Evolutionary conservation across 495 filamentous ascomycete genomes (phyloP).

Genomic region (Neurospora pannonica): DNA sequence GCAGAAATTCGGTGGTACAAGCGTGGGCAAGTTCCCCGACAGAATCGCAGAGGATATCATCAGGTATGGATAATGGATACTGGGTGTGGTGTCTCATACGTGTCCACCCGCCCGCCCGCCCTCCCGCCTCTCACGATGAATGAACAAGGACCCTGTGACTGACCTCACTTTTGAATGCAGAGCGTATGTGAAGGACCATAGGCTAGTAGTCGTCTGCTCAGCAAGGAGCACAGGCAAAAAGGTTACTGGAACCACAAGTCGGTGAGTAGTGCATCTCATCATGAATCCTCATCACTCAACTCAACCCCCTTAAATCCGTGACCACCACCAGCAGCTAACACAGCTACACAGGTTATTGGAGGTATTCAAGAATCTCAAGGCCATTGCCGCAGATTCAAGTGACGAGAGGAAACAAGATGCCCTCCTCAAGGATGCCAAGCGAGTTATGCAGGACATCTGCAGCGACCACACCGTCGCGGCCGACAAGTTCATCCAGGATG

Average conservation of each 20-base stretch:
- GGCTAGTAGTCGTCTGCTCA: slow-evolving; percentile 84
- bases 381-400: slow-evolving; percentile 58
- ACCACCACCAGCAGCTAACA: not conserved
- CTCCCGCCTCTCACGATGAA: not conserved
- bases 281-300: slow-evolving; percentile 1
- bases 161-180: slow-evolving; percentile 29
- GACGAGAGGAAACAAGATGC: slow-evolving; percentile 50
- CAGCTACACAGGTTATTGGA: slow-evolving; percentile 34
- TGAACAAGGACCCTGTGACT: not conserved
- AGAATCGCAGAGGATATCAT: slow-evolving; percentile 30
- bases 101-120: not conserved
- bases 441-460: slow-evolving; percentile 64
- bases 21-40: slow-evolving; percentile 39
- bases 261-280: slow-evolving; percentile 48
- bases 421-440: slow-evolving; percentile 60
- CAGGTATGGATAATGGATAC: slow-evolving; percentile 14
- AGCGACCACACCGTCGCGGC: slow-evolving; percentile 64
- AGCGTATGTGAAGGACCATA: slow-evolving; percentile 53
- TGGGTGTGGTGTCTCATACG: not conserved
- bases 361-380: slow-evolving; percentile 55
- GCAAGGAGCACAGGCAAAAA: slow-evolving; percentile 87
- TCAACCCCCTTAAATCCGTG: slow-evolving; percentile 2
- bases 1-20: slow-evolving; percentile 79
- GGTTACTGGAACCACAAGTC: slow-evolving; percentile 84
- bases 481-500: slow-evolving; percentile 48